Evolutionary conservation across 305 asterid species (phyloP).

Genomic region (Salvia sclarea): DNA sequence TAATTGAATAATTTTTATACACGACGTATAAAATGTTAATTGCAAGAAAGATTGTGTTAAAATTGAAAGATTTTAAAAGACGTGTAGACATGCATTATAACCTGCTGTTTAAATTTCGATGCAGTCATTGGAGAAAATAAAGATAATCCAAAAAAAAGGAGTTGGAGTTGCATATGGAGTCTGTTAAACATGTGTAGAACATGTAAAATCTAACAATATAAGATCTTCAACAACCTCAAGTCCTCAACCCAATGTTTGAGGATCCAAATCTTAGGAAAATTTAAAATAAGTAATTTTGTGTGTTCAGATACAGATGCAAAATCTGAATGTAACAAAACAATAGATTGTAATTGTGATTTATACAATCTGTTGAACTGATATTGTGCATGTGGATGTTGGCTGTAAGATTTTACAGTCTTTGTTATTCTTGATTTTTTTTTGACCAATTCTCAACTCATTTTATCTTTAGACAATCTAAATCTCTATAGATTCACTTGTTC

Average conservation of each 20-base stretch:
- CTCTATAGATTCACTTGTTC: slow-evolving; percentile 52
- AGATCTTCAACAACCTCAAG: slow-evolving; percentile 31
- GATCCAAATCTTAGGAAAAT: slow-evolving; percentile 14
- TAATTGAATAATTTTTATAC: too few species aligned
- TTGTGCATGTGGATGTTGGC: slow-evolving; percentile 51
- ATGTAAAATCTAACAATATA: slow-evolving; percentile 8
- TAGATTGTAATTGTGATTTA: slow-evolving; percentile 31
- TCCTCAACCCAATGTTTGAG: slow-evolving; percentile 2
- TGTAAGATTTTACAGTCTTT: slow-evolving; percentile 36
- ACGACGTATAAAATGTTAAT: too few species aligned
- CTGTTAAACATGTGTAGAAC: slow-evolving; percentile 19
- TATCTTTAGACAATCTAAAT: slow-evolving; percentile 47
- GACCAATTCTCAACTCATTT: slow-evolving; percentile 14
- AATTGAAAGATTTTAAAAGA: too few species aligned
- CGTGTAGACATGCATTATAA: too few species aligned
- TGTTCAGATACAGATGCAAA: slow-evolving; percentile 36
- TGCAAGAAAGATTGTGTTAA: too few species aligned
- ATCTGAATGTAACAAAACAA: slow-evolving; percentile 26
- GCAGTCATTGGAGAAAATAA: too few species aligned
- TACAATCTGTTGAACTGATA: slow-evolving; percentile 36
- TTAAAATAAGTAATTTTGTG: not conserved
- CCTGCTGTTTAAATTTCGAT: not conserved
- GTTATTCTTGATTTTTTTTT: slow-evolving; percentile 8
- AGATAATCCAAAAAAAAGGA: not conserved
- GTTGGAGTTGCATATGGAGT: not conserved